Percentiles rank a stretch among this genome's conserved stretches.
Conservation (phyloP, 1,284 basidiomycete genomes). For the Chalciporus sp. region DNA sequence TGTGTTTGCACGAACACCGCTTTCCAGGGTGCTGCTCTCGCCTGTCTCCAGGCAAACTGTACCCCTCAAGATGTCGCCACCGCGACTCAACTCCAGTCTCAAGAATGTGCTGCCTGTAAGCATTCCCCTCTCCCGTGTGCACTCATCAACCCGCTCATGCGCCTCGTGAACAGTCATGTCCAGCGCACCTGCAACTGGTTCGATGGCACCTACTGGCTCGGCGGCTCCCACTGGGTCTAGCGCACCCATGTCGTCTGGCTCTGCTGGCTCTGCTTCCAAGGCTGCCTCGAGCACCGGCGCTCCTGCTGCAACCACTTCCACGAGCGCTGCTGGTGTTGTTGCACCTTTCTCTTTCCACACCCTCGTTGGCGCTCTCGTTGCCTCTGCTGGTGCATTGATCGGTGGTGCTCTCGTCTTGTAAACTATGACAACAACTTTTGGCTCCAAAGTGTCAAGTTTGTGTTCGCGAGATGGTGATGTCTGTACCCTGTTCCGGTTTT, state of each 20-base stretch:
- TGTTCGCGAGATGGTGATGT: neutral
- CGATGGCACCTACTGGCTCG: neutral
- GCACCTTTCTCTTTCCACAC: slow-evolving; percentile 19
- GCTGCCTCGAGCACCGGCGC: neutral
- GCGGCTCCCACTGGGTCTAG: no score
- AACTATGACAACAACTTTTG: neutral
- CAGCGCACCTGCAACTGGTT: neutral
- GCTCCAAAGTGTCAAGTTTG: no score
- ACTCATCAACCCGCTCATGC: no score
- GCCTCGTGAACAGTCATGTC: neutral
- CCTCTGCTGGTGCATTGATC: slow-evolving; percentile 28
- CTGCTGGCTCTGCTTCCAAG: neutral
- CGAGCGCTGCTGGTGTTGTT: slow-evolving; percentile 20
- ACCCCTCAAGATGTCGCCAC: slow-evolving; percentile 1
- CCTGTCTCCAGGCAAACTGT: slow-evolving; percentile 23
- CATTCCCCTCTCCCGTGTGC: neutral
- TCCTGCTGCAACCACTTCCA: slow-evolving; percentile 5
- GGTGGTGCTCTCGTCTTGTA: slow-evolving; percentile 31
- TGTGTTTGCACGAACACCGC: slow-evolving; percentile 26
- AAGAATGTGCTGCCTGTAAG: slow-evolving; percentile 20
- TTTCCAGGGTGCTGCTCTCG: slow-evolving; percentile 21
- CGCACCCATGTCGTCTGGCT: no score
- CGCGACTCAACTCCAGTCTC: slow-evolving; percentile 10
- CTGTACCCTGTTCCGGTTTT: no score
- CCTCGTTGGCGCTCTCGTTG: slow-evolving; percentile 27